Conservation (phyloP, 371 early-diverging fungal species). For the Mucor circinelloides region DNA sequence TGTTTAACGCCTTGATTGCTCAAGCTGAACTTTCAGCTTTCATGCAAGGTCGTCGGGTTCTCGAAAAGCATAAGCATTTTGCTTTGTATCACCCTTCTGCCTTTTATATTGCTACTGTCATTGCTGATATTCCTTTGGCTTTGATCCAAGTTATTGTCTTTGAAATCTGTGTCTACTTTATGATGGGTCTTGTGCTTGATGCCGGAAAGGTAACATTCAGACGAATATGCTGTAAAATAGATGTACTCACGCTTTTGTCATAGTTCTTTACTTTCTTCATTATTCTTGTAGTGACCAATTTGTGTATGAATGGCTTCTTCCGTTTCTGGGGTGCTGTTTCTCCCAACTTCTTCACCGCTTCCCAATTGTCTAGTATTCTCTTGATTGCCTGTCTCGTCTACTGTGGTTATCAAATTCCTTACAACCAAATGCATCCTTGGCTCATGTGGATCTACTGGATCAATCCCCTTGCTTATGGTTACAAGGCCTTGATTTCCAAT, state of each 20-base stretch:
- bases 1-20: constrained; percentile 64
- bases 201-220: constrained; percentile 53
- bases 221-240: not conserved
- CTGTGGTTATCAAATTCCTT: constrained; percentile 70
- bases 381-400: constrained; percentile 63
- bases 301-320: constrained; percentile 67
- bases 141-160: constrained; percentile 43
- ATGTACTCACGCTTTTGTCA: not conserved
- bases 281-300: constrained; percentile 46
- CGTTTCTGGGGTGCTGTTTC: constrained; percentile 60
- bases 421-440: constrained; percentile 68
- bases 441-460: constrained; percentile 75
- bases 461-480: constrained; percentile 70
- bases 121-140: constrained; percentile 49
- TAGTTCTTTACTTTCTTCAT: constrained; percentile 60
- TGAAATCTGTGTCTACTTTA: constrained; percentile 59
- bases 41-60: constrained; percentile 65
- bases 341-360: constrained; percentile 61
- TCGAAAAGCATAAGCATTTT: constrained; percentile 70
- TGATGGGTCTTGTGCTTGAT: constrained; percentile 55
- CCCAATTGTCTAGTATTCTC: constrained; percentile 55
- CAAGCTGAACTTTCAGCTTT: constrained; percentile 60
- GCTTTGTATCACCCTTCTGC: constrained; percentile 71
- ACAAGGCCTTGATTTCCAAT: constrained; percentile 67
- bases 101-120: constrained; percentile 62